Evolutionary conservation across 257 asterid species (phyloP).

Genomic region (Apocynum venetum): DNA sequence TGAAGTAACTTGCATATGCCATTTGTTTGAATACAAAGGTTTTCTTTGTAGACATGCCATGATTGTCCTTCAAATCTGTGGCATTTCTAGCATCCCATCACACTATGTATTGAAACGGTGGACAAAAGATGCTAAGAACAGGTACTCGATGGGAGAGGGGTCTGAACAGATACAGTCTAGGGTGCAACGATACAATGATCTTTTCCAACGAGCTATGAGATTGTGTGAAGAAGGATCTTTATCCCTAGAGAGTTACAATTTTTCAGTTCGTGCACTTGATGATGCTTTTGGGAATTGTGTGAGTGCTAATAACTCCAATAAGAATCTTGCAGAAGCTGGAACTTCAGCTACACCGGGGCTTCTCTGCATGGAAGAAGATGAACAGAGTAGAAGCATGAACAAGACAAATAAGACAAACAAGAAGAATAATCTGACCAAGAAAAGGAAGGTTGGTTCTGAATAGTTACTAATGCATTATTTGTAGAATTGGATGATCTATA

Average conservation of each 20-base stretch:
- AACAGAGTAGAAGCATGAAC: constrained; percentile 66
- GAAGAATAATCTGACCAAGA: constrained; percentile 61
- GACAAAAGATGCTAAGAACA: constrained; percentile 79
- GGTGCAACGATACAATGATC: constrained; percentile 72
- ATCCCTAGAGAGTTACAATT: constrained; percentile 71
- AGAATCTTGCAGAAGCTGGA: constrained; percentile 64
- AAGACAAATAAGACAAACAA: constrained; percentile 62
- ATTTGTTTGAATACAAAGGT: constrained; percentile 79
- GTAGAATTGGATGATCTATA: neutral
- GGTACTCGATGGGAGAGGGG: constrained; percentile 52
- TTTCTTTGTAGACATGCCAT: constrained; percentile 85
- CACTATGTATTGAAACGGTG: constrained; percentile 87
- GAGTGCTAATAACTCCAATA: constrained; percentile 60
- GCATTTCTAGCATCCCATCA: constrained; percentile 67
- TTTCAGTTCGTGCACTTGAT: constrained; percentile 63
- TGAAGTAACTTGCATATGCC: constrained; percentile 82
- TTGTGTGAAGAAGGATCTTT: constrained; percentile 91
- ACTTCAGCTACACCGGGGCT: constrained; percentile 66
- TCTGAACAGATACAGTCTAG: constrained; percentile 70
- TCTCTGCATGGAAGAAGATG: constrained; percentile 73
- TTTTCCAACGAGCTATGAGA: constrained; percentile 69
- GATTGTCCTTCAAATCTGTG: constrained; percentile 86
- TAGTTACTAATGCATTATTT: neutral
- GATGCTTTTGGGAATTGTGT: constrained; percentile 76
- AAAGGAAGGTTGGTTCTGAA: constrained; percentile 66